A percentile compares a stretch with the other conserved stretches of the same genome.
Conservation (phyloP, 1,284 basidiomycete genomes). For the Leccinum pachyderme region DNA sequence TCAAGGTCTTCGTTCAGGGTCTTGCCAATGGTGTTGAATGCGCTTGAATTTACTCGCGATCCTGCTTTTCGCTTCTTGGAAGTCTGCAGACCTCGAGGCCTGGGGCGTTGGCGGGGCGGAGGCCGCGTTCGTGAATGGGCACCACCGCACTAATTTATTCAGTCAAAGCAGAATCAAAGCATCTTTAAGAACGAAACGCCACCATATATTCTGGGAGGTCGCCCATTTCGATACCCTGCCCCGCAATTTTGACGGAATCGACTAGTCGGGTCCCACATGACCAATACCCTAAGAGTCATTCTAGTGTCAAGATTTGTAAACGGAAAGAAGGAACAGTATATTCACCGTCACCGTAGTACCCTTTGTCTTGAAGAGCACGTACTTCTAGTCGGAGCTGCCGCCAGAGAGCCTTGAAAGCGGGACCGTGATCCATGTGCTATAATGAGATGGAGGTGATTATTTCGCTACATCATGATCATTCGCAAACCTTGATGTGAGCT, state of each 20-base stretch:
- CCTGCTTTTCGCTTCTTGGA: constrained; percentile 69
- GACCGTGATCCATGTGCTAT: constrained; percentile 77
- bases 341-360: constrained; percentile 78
- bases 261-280: constrained; percentile 68
- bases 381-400: constrained; percentile 62
- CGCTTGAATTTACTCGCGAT: constrained; percentile 55
- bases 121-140: constrained; percentile 64
- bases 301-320: constrained; percentile 9
- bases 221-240: constrained; percentile 48
- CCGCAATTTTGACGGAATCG: constrained; percentile 56
- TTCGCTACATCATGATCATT: neutral
- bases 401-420: constrained; percentile 73
- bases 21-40: constrained; percentile 57
- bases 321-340: neutral
- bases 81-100: constrained; percentile 57
- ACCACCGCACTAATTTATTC: constrained; percentile 66
- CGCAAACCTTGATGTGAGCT: constrained; percentile 70
- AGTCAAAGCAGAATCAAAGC: constrained; percentile 1
- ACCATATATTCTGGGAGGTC: constrained; percentile 78
- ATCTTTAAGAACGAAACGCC: constrained; percentile 3
- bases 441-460: constrained; percentile 6
- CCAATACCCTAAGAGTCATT: constrained; percentile 73
- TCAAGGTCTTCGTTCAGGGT: constrained; percentile 46
- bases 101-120: constrained; percentile 42
- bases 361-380: constrained; percentile 60